Percentiles rank a stretch among this genome's conserved stretches.
These are phyloP conservation scores for Citrus medica DNA, from an alignment of 345 rosid species.

Conservation along the genomic window DNA sequence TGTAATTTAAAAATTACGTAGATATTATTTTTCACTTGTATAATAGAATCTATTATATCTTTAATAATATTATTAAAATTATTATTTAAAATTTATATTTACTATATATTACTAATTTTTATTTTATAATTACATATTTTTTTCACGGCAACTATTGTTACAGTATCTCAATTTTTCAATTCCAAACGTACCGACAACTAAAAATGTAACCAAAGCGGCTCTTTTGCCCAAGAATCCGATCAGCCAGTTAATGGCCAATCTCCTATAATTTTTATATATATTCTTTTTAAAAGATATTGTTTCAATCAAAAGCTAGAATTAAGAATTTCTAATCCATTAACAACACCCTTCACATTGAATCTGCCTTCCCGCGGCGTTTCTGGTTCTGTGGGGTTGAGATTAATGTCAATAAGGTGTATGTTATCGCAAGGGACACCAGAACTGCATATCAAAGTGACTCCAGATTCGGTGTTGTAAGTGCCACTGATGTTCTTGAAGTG, in stretches of 20 bases:
- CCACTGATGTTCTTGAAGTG: constrained; percentile 44
- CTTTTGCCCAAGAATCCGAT: neutral
- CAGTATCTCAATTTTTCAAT: too few species aligned
- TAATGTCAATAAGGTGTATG: constrained; percentile 23
- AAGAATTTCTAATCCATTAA: constrained; percentile 30
- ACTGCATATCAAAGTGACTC: constrained; percentile 48
- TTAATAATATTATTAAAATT: too few species aligned
- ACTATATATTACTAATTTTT: too few species aligned
- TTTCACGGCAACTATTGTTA: too few species aligned
- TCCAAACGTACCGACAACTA: neutral
- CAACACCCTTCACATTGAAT: constrained; percentile 26
- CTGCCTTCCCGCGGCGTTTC: constrained; percentile 6
- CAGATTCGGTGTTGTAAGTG: constrained; percentile 37
- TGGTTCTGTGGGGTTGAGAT: constrained; percentile 13
- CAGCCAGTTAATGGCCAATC: neutral
- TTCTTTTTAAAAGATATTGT: neutral
- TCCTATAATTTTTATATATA: neutral
- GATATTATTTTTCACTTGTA: too few species aligned
- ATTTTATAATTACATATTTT: too few species aligned
- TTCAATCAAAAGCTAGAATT: constrained; percentile 20
- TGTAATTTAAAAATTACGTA: too few species aligned
- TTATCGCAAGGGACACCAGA: constrained; percentile 38
- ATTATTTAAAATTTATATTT: too few species aligned
- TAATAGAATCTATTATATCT: too few species aligned
- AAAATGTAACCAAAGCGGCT: neutral